These are phyloP conservation scores for Lasiodiplodia sp. DNA, from an alignment of 2,329 filamentous ascomycete species.

Conservation along the genomic window DNA sequence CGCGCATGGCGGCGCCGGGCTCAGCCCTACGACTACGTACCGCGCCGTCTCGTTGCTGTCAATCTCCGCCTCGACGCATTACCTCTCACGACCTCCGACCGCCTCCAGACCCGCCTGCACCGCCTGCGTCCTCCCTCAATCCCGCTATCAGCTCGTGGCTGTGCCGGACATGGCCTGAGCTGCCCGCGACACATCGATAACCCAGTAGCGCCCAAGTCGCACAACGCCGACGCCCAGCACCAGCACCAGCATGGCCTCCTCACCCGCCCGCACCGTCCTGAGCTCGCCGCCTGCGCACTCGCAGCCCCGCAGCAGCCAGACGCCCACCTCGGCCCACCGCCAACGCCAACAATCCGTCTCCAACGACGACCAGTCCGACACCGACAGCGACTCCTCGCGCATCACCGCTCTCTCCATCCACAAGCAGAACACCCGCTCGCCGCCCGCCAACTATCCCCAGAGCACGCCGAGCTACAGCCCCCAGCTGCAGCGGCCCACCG, in stretches of 20 bases:
- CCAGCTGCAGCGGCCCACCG: constrained; percentile 27
- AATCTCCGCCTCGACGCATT: constrained; percentile 6
- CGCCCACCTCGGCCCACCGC: constrained; percentile 8
- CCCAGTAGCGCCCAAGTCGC: constrained; percentile 22
- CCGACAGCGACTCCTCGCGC: constrained; percentile 50
- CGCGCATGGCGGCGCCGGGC: background rate
- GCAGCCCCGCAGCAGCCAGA: constrained; percentile 13
- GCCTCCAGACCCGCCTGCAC: background rate
- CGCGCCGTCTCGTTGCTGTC: background rate
- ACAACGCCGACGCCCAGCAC: constrained; percentile 20
- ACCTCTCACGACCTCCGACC: background rate
- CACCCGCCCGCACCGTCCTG: constrained; percentile 26
- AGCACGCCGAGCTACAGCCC: constrained; percentile 45
- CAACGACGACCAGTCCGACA: constrained; percentile 31
- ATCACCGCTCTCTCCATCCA: constrained; percentile 42
- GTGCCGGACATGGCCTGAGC: constrained; percentile 29
- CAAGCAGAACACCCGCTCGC: constrained; percentile 46
- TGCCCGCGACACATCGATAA: constrained; percentile 3
- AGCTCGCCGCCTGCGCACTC: constrained; percentile 18
- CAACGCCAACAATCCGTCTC: constrained; percentile 5
- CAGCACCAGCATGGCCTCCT: constrained; percentile 21
- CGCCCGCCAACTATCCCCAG: constrained; percentile 43
- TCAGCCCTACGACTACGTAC: constrained; percentile 30
- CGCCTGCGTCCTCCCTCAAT: background rate
- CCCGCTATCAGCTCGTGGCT: background rate